These are phyloP conservation scores for Thozetella sp. DNA, from an alignment of 495 filamentous ascomycete genomes.

Conservation along the genomic window DNA sequence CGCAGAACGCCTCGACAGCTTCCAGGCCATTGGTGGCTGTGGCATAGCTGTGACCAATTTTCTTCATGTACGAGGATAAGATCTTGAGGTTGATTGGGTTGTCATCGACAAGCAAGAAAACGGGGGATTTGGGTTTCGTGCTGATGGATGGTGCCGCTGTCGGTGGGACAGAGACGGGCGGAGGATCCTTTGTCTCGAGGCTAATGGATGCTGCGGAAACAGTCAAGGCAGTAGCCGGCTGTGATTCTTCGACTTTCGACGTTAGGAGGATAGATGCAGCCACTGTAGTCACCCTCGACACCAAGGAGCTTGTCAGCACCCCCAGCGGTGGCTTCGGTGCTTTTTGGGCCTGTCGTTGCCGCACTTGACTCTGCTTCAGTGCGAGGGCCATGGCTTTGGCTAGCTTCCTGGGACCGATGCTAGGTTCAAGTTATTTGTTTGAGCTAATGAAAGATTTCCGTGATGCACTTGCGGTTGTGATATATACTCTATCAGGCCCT, in stretches of 20 bases:
- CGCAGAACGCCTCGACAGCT: conserved; percentile 26
- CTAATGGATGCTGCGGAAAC: background rate
- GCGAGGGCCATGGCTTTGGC: background rate
- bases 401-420: background rate
- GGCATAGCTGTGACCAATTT: conserved; percentile 38
- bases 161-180: background rate
- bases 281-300: background rate
- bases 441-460: background rate
- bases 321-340: no score
- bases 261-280: background rate
- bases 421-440: background rate
- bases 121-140: conserved; percentile 5
- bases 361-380: background rate
- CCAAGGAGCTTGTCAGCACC: background rate
- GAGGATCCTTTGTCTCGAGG: background rate
- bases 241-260: background rate
- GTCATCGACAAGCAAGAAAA: conserved; percentile 71
- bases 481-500: background rate
- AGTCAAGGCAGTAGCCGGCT: background rate
- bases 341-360: background rate
- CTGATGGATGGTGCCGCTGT: background rate
- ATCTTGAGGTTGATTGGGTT: conserved; percentile 77
- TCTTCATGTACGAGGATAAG: conserved; percentile 60
- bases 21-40: conserved; percentile 45
- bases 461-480: background rate